Evolutionary conservation across 192 early-diverging fungal genomes (phyloP), one percentile per base, ranked within the genome.

Genomic region (Ramicandelaber brevisporus): DNA sequence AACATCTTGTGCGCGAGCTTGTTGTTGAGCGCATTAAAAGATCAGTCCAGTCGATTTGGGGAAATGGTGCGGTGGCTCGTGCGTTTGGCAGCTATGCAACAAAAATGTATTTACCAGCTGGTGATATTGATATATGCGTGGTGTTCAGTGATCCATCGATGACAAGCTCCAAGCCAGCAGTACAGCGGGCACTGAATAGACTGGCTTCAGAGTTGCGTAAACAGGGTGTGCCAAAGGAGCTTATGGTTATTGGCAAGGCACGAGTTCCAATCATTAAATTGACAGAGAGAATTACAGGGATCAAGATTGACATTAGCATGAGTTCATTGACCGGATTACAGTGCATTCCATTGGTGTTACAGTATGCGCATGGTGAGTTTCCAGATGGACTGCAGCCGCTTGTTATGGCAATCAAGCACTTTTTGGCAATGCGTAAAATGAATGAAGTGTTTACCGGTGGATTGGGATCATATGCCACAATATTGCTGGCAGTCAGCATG

Each of bases 71-170:
- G 11, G 49, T 77, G 5, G 30, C 56, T 1, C 13, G 30, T 11
- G 68, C 71, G 12, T 96, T 86, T 68, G 90, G 90, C 6, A 80
- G 75, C 37, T 96, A 81, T 40, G 60, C 63, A n/a, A 86, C 90
- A 0, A 55, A 54, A 17, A 40, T 92, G 4, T 96, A 82, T 43
- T 51, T 96, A 14, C 86, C 86, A 1, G 63, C 79, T 23, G 78
- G 78, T 47, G 83, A 79, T 53, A 54, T 68, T 12, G 70, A 72
- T 41, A n/a, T n/a, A n/a, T n/a, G n/a, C n/a, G n/a, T n/a, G n/a
- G 20, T 43, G 13, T 48, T 51, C 6, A 43, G 54, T 9, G 17
- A 6, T 9, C 16, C 2, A 6, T 18, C 14, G 11, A 43, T 57
- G 41, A 52, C 55, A 2, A 23, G 31, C 11, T 14, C 21, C 1